Evolutionary conservation across 495 filamentous ascomycete genomes (phyloP), one percentile per base, ranked within the genome.

Genomic region (Paragyromitra xinjiangensis): DNA sequence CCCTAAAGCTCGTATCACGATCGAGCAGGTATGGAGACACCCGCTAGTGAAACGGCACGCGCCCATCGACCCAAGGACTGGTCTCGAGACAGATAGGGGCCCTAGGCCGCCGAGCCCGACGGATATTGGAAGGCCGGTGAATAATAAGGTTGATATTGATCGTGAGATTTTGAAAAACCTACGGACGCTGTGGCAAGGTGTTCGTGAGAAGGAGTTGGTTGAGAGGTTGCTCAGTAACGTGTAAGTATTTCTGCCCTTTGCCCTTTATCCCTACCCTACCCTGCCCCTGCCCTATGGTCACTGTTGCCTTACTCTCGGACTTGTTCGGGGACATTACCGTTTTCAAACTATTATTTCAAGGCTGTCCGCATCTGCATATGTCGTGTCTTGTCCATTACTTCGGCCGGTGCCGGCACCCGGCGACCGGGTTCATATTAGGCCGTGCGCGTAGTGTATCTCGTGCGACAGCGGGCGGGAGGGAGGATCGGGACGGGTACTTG

Each of bases 101-200:
- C 77, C 77, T 19, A 88, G 88, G 0, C 84, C 84, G 0, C 85
- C 90, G 22, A 86, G 84, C 0, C 77, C 86, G 7, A 80, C 85
- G 19, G 89, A 91, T 59, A 91, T 87, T 75, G 88, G 88, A 48
- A 79, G 85, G 62, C 85, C 86, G 0, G 82, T 91, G 1, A 79
- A 83, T 34, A 84, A 81, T 69, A 82, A 85, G 71, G 84, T 86
- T 14, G 89, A 94, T 12, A 88, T 98, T 45, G 93, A 97, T 78
- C 80, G 86, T 61, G 92, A 95, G 71, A 87, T 97, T 40, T 80
- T 98, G 40, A 87, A 93, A 39, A 94, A 97, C 82, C 85, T 99
- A 63, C 91, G 91, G 73, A 92, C 93, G 6, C 83, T 98, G 70
- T 98, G 93, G 93, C 94, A 97, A 84, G 89, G 89, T 70, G 91